Evolutionary conservation across 1,284 basidiomycete genomes (phyloP).

Genomic region (Neonothopanus nambi): DNA sequence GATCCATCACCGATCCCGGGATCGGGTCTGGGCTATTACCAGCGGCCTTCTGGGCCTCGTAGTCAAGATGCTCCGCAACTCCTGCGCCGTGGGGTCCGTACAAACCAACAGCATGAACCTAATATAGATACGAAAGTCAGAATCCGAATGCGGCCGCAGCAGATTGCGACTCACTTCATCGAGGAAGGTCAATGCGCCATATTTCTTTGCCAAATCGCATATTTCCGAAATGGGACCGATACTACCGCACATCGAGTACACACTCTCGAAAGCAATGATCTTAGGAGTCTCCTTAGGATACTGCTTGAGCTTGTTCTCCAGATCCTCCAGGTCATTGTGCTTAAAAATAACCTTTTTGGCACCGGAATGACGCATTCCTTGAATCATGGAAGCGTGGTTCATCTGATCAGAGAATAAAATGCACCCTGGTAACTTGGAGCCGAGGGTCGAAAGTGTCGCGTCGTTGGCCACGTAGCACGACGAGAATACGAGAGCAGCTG

Average conservation of each 20-base stretch:
- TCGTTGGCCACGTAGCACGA: slow-evolving; percentile 99
- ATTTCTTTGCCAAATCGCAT: slow-evolving; percentile 95
- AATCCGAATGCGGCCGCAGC: no score
- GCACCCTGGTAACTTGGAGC: slow-evolving; percentile 92
- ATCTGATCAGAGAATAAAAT: slow-evolving; percentile 95
- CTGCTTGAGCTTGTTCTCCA: slow-evolving; percentile 86
- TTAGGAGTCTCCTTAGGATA: slow-evolving; percentile 93
- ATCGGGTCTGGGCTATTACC: slow-evolving; percentile 75
- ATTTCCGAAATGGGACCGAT: slow-evolving; percentile 97
- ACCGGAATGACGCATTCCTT: slow-evolving; percentile 95
- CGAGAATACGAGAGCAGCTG: slow-evolving; percentile 94
- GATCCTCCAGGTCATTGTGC: slow-evolving; percentile 95
- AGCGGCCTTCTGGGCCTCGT: slow-evolving; percentile 80
- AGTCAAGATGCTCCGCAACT: slow-evolving; percentile 98
- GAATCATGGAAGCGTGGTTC: slow-evolving; percentile 99
- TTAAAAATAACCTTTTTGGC: slow-evolving; percentile 97
- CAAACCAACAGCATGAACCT: slow-evolving; percentile 93
- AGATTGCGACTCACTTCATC: slow-evolving; percentile 71
- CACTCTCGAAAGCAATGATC: slow-evolving; percentile 97
- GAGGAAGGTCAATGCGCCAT: slow-evolving; percentile 97
- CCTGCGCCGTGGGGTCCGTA: slow-evolving; percentile 97
- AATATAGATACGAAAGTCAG: slow-evolving; percentile 19
- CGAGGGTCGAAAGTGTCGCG: slow-evolving; percentile 94
- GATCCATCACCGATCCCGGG: slow-evolving; percentile 90
- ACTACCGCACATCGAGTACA: slow-evolving; percentile 99